Conservation (phyloP, 2,329 filamentous ascomycete species). For the Mollisiaceae sp. region DNA sequence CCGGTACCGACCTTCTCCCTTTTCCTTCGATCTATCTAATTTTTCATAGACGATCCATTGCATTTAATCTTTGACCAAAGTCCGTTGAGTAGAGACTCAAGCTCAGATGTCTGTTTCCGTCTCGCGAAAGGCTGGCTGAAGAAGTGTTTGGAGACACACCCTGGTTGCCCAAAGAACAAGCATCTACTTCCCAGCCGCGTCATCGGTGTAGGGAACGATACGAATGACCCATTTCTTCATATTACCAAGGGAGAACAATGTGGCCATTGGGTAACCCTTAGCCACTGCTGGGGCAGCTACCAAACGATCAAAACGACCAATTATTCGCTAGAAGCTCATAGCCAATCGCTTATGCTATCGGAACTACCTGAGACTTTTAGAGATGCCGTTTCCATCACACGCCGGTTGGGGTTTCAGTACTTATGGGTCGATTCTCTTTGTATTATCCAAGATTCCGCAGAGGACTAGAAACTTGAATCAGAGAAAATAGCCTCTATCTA, state of each 20-base stretch:
- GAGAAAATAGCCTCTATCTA: constrained; percentile 10
- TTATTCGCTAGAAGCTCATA: neutral
- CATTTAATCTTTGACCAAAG: neutral
- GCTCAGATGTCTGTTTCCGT: neutral
- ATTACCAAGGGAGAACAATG: neutral
- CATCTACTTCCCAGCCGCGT: neutral
- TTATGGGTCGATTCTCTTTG: constrained; percentile 19
- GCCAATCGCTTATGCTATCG: neutral
- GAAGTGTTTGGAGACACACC: neutral
- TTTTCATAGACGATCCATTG: neutral
- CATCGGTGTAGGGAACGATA: neutral
- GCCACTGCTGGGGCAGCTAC: constrained; percentile 12
- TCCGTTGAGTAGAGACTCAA: neutral
- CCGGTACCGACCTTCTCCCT: neutral
- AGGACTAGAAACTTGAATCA: constrained; percentile 11
- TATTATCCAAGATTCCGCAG: constrained; percentile 14
- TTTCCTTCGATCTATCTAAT: neutral
- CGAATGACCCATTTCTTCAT: neutral
- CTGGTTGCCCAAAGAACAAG: neutral
- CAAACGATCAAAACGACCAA: neutral
- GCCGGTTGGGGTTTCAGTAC: constrained; percentile 3
- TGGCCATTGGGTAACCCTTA: constrained; percentile 9
- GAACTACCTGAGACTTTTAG: constrained; percentile 9
- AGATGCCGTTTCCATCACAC: constrained; percentile 7
- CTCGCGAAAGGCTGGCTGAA: neutral